These are phyloP conservation scores for Chytriomyces sp. DNA, from an alignment of 192 early-diverging fungal species.

Conservation along the genomic window DNA sequence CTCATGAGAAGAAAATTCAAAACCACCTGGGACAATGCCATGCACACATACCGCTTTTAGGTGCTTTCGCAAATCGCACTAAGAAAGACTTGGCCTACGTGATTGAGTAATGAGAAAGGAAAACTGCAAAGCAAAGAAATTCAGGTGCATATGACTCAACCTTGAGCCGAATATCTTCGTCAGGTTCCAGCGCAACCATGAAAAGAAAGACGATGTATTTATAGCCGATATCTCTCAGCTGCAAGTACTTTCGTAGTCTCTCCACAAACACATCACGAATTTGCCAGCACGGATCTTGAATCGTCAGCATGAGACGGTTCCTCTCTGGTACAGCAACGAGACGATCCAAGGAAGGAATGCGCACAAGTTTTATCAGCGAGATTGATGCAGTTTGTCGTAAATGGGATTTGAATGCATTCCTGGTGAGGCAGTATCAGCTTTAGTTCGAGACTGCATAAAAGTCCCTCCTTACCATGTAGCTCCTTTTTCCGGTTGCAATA, in stretches of 20 bases:
- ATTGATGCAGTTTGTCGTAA: conserved; percentile 71
- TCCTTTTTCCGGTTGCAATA: conserved; percentile 37
- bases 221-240: conserved; percentile 61
- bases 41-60: conserved; percentile 27
- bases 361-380: conserved; percentile 68
- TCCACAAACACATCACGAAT: conserved; percentile 76
- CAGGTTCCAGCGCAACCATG: conserved; percentile 87
- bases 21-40: neutral
- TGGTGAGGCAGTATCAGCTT: conserved; percentile 9
- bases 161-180: conserved; percentile 66
- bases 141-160: conserved; percentile 53
- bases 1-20: conserved; percentile 4
- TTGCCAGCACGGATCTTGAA: conserved; percentile 80
- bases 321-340: conserved; percentile 58
- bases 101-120: neutral
- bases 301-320: conserved; percentile 63
- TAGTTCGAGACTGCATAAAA: neutral
- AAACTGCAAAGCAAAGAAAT: neutral
- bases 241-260: conserved; percentile 75
- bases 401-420: conserved; percentile 62
- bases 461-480: conserved; percentile 9
- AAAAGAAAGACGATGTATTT: conserved; percentile 75
- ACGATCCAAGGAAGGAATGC: conserved; percentile 48
- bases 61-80: conserved; percentile 22
- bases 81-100: conserved; percentile 27